phyloP scores from a whole-genome alignment of 805 yeast genomes.

The Metschnikowia kunwiensis region DNA sequence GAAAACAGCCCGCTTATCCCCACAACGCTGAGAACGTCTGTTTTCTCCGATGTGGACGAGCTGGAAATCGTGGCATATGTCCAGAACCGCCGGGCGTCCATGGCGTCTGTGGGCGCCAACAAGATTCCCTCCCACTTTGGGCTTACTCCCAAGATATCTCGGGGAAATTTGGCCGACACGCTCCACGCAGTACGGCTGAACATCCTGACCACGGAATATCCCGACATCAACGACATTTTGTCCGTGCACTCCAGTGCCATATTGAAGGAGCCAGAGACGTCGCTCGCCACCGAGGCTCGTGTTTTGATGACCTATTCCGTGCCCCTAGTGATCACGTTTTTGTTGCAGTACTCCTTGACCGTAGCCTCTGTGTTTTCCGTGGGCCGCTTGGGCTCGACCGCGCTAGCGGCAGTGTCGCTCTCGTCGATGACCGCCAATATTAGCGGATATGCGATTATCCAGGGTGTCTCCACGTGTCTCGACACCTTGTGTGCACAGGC shows the following conservation, averaged over 20 bases:
- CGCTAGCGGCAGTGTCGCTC: constrained; percentile 71
- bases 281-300: constrained; percentile 35
- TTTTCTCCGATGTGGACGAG: constrained; percentile 27
- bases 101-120: constrained; percentile 30
- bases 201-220: constrained; percentile 9
- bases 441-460: constrained; percentile 69
- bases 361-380: constrained; percentile 77
- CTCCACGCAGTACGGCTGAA: constrained; percentile 14
- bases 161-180: constrained; percentile 16
- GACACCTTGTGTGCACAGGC: constrained; percentile 81
- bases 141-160: constrained; percentile 16
- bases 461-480: constrained; percentile 74
- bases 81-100: constrained; percentile 38
- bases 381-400: constrained; percentile 67
- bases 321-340: constrained; percentile 64
- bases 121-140: constrained; percentile 17
- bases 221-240: constrained; percentile 20
- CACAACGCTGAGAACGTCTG: constrained; percentile 1
- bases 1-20: constrained; percentile 11
- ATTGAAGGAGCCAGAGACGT: constrained; percentile 43
- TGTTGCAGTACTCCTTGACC: constrained; percentile 68
- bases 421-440: constrained; percentile 79
- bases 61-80: constrained; percentile 38
- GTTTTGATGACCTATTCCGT: constrained; percentile 42
- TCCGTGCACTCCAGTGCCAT: constrained; percentile 21